Conservation (phyloP, 345 rosid genomes). For the Heritiera littoralis region DNA sequence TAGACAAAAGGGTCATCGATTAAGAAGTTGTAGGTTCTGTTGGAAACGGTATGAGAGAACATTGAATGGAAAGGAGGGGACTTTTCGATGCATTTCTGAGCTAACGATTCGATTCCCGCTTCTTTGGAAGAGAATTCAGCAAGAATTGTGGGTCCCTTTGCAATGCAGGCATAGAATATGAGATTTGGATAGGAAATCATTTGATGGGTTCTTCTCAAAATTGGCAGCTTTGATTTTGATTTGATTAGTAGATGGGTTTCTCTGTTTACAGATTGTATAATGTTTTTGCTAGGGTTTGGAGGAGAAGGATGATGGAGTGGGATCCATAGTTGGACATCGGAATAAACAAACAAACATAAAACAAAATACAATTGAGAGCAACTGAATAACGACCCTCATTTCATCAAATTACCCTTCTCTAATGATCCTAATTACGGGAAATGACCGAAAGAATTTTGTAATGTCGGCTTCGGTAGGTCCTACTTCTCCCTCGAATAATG, state of each 20-base stretch:
- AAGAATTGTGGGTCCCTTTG: slow-evolving; percentile 59
- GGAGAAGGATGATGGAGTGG: neutral
- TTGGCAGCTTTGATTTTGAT: neutral
- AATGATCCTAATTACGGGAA: neutral
- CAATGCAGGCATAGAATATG: slow-evolving; percentile 64
- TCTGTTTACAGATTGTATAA: neutral
- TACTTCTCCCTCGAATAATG: too few species aligned
- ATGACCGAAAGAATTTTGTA: neutral
- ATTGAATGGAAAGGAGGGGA: slow-evolving; percentile 72
- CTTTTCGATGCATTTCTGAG: slow-evolving; percentile 55
- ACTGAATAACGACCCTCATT: neutral
- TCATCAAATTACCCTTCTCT: slow-evolving; percentile 11
- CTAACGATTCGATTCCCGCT: slow-evolving; percentile 55
- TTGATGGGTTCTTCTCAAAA: slow-evolving; percentile 22
- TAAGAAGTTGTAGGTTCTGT: slow-evolving; percentile 59
- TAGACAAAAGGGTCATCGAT: slow-evolving; percentile 58
- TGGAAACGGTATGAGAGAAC: slow-evolving; percentile 65
- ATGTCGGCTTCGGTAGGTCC: neutral
- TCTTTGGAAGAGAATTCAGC: slow-evolving; percentile 57
- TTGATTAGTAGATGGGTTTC: neutral
- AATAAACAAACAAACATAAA: neutral
- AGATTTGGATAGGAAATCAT: slow-evolving; percentile 67
- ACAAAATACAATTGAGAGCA: neutral
- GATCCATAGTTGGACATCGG: neutral
- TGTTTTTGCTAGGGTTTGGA: neutral